Conservation (phyloP, 2,329 filamentous ascomycete genomes). For the Cytospora piceae region DNA sequence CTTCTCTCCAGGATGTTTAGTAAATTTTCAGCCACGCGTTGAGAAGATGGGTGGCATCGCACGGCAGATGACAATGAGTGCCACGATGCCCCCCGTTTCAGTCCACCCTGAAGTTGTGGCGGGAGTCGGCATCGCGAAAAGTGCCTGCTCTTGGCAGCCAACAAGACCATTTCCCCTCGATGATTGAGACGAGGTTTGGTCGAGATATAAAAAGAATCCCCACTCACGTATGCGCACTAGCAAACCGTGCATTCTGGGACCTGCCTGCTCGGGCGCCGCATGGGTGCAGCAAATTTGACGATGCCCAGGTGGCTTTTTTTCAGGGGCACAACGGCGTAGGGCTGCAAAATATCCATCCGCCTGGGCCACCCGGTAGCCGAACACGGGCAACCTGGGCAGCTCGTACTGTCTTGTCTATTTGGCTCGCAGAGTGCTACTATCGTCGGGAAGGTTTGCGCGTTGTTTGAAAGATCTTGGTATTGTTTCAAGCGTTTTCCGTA, state of each 20-base stretch:
- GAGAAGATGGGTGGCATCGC: background rate
- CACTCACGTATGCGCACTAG: background rate
- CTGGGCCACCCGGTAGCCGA: slow-evolving; percentile 21
- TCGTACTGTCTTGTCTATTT: background rate
- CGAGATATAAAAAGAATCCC: slow-evolving; percentile 27
- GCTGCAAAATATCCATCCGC: slow-evolving; percentile 20
- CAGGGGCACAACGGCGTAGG: slow-evolving; percentile 18
- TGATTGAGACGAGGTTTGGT: background rate
- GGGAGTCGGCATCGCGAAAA: background rate
- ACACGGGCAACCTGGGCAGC: slow-evolving; percentile 16
- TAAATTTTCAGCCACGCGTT: background rate
- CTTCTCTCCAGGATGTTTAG: slow-evolving; percentile 3
- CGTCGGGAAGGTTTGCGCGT: background rate
- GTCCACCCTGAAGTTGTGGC: slow-evolving; percentile 1
- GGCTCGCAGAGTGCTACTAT: background rate
- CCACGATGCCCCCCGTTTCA: background rate
- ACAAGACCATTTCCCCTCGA: background rate
- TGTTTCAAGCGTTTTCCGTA: background rate
- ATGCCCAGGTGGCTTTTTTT: slow-evolving; percentile 4
- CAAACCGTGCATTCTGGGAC: slow-evolving; percentile 16
- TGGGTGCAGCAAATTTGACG: slow-evolving; percentile 16
- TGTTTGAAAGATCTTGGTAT: background rate
- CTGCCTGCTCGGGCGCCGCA: slow-evolving; percentile 3
- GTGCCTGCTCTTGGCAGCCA: background rate
- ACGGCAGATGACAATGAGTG: background rate